A percentile compares a stretch with the other conserved stretches of the same genome.
Conservation (phyloP, 1,284 basidiomycete genomes). For the Moesziomyces globuligerus region DNA sequence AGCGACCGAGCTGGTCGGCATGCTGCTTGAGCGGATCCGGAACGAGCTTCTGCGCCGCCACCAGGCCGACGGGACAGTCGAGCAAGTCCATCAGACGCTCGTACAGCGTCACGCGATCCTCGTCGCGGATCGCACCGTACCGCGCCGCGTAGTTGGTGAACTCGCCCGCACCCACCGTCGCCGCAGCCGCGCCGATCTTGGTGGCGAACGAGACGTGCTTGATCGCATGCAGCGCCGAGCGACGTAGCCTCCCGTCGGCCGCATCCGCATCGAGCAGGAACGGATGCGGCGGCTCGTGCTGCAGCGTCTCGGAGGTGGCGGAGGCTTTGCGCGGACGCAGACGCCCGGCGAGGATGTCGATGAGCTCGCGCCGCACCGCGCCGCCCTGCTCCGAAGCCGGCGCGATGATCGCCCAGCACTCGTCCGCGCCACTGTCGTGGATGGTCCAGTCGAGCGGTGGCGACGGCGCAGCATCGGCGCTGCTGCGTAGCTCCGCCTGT, state of each 20-base stretch:
- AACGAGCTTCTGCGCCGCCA: constrained; percentile 46
- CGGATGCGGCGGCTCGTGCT: constrained; percentile 32
- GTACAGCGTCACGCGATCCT: constrained; percentile 59
- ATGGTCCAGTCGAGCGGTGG: constrained; percentile 43
- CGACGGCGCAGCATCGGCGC: not conserved
- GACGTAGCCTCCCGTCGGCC: no score
- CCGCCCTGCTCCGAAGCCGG: constrained; percentile 55
- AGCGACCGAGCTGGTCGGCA: constrained; percentile 19
- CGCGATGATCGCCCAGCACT: constrained; percentile 62
- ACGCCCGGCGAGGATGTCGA: constrained; percentile 38
- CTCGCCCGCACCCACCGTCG: constrained; percentile 29
- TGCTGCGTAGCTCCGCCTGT: constrained; percentile 5
- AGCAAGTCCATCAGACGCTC: constrained; percentile 59
- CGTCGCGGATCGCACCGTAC: constrained; percentile 63
- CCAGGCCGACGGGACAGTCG: constrained; percentile 49
- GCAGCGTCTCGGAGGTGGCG: not conserved
- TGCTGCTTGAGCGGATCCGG: constrained; percentile 54
- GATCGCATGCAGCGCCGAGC: constrained; percentile 19
- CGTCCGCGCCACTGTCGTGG: constrained; percentile 32
- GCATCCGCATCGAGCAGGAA: constrained; percentile 25
- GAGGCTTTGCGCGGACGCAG: constrained; percentile 8
- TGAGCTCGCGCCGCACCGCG: constrained; percentile 40
- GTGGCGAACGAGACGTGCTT: constrained; percentile 57
- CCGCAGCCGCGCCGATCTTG: constrained; percentile 21
- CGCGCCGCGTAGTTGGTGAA: constrained; percentile 61